Base-by-base conservation (phyloP, 768 basidiomycete species). In the Phallus indusiatus region DNA sequence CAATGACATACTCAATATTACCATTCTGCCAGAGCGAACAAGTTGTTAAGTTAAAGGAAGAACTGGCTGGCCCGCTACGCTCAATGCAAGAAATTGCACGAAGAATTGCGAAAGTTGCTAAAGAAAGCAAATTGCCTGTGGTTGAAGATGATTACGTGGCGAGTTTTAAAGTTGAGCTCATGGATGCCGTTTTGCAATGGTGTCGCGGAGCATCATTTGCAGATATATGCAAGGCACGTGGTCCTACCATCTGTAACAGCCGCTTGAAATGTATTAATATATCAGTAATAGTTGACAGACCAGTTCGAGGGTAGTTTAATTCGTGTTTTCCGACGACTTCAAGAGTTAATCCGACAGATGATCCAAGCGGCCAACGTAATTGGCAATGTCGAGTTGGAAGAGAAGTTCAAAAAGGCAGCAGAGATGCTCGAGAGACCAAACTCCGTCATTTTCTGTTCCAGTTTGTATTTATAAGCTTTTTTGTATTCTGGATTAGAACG, bases 171-270 rank as follows among this genome's bases (percentile, higher is more conserved):
- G 91, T 96, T 18, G 95, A 97, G 67, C 83, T 99, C 53, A 99
- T 98, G 94, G 96, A 98, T 63, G 91, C 90, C 0, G 96, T 98
- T 10, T 79, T 93, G 36, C 89, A 93, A 62, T 99, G 96, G 96
- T 98, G 95, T 74, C 84, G 91, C n/a, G 96, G 96, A 4, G 90
- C 94, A 16, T 91, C 90, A 24, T 99, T 99, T 73, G 77, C 88
- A 0, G 95, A 99, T 22, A 93, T 97, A 58, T 93, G 90, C 81
- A 96, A 96, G 83, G 94, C 90, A 47, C 33, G 79, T 65, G 8
- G 4, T 33, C 12, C 12, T 11, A 47, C 21, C 20, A 33, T 18
- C 20, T 1, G 37, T 22, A 42, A 22, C 5, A 14, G n/a, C 37
- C 21, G 48, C 17, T 18, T 20, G 6, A 42, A 10, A 18, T 22